Conservation (phyloP, 768 basidiomycete species). For the Leccinum aurantiacum region DNA sequence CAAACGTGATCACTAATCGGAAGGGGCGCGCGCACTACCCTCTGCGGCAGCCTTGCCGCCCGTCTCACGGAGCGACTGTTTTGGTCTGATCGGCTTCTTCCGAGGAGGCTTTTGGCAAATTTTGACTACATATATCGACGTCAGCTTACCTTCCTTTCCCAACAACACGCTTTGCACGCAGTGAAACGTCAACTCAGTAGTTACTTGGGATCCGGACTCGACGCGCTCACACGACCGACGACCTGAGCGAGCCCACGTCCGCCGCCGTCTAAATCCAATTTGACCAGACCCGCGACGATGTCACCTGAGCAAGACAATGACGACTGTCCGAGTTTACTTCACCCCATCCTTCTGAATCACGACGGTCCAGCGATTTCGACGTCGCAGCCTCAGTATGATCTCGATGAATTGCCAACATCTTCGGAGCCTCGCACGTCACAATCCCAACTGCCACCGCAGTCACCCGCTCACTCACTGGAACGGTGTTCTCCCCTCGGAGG, state of each 20-base stretch:
- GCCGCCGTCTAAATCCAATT: not conserved
- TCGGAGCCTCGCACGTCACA: constrained; percentile 10
- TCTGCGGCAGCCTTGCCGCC: constrained; percentile 49
- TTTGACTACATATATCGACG: no score
- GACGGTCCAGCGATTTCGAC: constrained; percentile 1
- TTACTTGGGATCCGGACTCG: no score
- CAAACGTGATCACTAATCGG: constrained; percentile 31
- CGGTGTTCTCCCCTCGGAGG: constrained; percentile 4
- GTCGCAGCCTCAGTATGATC: constrained; percentile 37
- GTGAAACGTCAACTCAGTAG: no score
- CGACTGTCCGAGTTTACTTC: constrained; percentile 41
- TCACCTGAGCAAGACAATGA: constrained; percentile 32
- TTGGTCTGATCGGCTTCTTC: no score
- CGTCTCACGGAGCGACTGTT: constrained; percentile 51
- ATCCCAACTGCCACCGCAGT: not conserved
- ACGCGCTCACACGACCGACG: no score
- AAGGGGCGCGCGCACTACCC: constrained; percentile 42
- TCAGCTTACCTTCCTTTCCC: no score
- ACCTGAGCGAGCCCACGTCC: no score
- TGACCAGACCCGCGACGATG: not conserved
- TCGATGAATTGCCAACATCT: constrained; percentile 43
- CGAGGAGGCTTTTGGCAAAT: no score
- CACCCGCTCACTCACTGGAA: constrained; percentile 28
- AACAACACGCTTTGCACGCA: no score
- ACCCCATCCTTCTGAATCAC: constrained; percentile 10